Evolutionary conservation across 768 basidiomycete species (phyloP).

Genomic region (Psilocybe sp.): DNA sequence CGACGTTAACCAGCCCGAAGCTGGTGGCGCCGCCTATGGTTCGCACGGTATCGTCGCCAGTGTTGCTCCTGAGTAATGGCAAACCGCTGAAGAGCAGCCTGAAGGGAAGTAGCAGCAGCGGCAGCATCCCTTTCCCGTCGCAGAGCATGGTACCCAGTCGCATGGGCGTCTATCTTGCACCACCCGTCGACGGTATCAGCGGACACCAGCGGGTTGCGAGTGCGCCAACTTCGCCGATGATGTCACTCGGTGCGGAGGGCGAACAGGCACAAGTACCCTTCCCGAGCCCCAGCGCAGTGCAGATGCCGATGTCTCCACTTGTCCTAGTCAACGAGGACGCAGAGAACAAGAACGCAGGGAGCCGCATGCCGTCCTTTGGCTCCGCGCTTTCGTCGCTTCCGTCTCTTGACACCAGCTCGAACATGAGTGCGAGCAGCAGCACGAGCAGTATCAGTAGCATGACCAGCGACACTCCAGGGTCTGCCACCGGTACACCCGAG

Average conservation of each 20-base stretch:
- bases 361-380: not conserved
- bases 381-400: not conserved
- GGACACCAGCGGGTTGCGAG: not conserved
- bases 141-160: constrained; percentile 26
- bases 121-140: constrained; percentile 39
- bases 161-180: constrained; percentile 1
- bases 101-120: constrained; percentile 52
- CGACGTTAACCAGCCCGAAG: too few species aligned
- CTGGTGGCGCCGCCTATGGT: too few species aligned
- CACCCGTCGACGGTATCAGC: too few species aligned
- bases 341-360: not conserved
- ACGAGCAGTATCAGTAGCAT: not conserved
- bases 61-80: constrained; percentile 43
- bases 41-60: too few species aligned
- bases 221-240: not conserved
- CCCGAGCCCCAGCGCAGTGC: too few species aligned
- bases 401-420: not conserved
- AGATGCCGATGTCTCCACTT: too few species aligned
- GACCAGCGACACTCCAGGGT: too few species aligned
- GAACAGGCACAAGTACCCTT: too few species aligned
- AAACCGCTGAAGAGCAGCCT: constrained; percentile 87
- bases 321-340: too few species aligned
- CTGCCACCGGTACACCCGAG: too few species aligned
- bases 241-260: too few species aligned
- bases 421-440: constrained; percentile 12